These are phyloP conservation scores for Penicillium samsonianum DNA, from an alignment of 495 filamentous ascomycete genomes.

Conservation along the genomic window DNA sequence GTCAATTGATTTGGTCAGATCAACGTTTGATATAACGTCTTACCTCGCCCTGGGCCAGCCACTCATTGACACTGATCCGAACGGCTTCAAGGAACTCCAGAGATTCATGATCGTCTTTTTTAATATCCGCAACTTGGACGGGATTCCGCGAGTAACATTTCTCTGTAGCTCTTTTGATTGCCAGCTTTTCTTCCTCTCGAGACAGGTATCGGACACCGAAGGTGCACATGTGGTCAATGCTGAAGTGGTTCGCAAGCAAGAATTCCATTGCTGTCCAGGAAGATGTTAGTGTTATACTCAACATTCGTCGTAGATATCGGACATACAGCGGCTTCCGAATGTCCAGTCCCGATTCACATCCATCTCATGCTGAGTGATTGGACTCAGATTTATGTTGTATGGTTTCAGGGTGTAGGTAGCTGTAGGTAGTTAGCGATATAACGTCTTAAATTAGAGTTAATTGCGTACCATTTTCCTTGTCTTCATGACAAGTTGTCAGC, in stretches of 20 bases:
- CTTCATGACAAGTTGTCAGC: slow-evolving; percentile 64
- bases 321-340: slow-evolving; percentile 54
- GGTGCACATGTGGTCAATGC: slow-evolving; percentile 56
- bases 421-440: slow-evolving; percentile 20
- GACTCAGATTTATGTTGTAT: slow-evolving; percentile 69
- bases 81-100: slow-evolving; percentile 56
- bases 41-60: slow-evolving; percentile 41
- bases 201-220: slow-evolving; percentile 71
- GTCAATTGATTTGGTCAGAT: neutral
- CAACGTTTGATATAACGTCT: neutral
- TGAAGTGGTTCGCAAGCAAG: slow-evolving; percentile 61
- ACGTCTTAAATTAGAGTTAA: neutral
- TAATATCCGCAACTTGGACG: slow-evolving; percentile 47
- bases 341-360: slow-evolving; percentile 57
- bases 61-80: slow-evolving; percentile 51
- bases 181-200: slow-evolving; percentile 57
- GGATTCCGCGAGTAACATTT: slow-evolving; percentile 35
- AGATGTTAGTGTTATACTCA: slow-evolving; percentile 10
- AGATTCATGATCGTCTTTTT: slow-evolving; percentile 55
- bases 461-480: slow-evolving; percentile 45
- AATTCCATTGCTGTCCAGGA: slow-evolving; percentile 59
- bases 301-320: neutral
- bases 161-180: slow-evolving; percentile 29
- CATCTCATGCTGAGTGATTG: slow-evolving; percentile 49
- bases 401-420: slow-evolving; percentile 62